Evolutionary conservation across 1,284 basidiomycete genomes (phyloP).

Genomic region (Takashimella koratensis): DNA sequence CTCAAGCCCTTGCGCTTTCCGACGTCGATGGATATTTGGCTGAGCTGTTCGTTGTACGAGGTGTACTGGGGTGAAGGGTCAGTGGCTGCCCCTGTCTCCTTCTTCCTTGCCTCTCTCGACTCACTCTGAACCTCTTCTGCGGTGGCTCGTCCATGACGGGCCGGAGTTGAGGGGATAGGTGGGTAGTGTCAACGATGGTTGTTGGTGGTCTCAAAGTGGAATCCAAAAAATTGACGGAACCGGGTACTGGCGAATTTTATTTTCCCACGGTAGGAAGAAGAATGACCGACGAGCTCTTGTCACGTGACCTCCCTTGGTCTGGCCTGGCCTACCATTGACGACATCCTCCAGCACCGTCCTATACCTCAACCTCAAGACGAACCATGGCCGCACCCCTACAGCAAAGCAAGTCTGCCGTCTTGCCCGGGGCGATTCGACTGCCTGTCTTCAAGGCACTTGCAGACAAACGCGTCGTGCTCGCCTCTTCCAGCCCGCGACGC

Average conservation of each 20-base stretch:
- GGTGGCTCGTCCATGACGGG: conserved; percentile 41
- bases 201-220: no score
- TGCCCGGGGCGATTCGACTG: conserved; percentile 65
- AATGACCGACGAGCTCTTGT: neutral
- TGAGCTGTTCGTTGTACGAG: conserved; percentile 45
- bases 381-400: neutral
- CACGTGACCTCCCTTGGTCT: neutral
- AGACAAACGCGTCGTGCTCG: conserved; percentile 71
- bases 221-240: neutral
- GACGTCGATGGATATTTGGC: conserved; percentile 41
- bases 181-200: no score
- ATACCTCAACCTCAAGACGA: neutral
- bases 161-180: no score
- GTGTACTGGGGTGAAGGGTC: conserved; percentile 42
- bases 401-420: conserved; percentile 51
- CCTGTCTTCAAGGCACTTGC: conserved; percentile 68
- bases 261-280: neutral
- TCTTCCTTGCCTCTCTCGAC: no score
- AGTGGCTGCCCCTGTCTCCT: no score
- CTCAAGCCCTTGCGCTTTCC: conserved; percentile 41
- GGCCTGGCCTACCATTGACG: neutral
- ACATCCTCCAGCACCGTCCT: neutral
- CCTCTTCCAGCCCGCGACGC: conserved; percentile 78
- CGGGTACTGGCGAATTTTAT: neutral
- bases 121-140: conserved; percentile 41